These are phyloP conservation scores for Alternaria brassicicola DNA, from an alignment of 2,329 filamentous ascomycete species.

Conservation along the genomic window DNA sequence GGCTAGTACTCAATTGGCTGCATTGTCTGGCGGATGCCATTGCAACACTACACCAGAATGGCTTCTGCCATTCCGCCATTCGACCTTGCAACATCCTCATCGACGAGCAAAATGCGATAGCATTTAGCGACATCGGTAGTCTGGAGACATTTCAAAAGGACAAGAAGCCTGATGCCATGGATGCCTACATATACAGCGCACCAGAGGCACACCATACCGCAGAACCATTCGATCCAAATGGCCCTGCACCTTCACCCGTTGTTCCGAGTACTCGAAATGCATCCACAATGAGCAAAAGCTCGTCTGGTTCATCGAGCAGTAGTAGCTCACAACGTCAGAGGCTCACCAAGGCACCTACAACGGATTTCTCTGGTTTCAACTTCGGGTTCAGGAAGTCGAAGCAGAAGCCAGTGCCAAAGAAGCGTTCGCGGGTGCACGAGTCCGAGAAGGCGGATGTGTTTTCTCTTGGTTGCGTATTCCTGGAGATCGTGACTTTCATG, in stretches of 20 bases:
- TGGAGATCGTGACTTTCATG: constrained; percentile 73
- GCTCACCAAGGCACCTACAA: constrained; percentile 42
- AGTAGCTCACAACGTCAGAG: constrained; percentile 43
- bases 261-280: constrained; percentile 31
- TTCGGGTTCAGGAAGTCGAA: constrained; percentile 45
- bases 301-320: constrained; percentile 42
- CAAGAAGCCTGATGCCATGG: constrained; percentile 66
- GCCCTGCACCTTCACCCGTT: constrained; percentile 18
- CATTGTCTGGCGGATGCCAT: constrained; percentile 73
- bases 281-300: constrained; percentile 46
- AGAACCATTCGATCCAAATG: constrained; percentile 22
- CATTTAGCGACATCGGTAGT: constrained; percentile 66
- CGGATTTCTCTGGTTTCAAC: constrained; percentile 46
- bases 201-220: constrained; percentile 61
- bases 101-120: constrained; percentile 68
- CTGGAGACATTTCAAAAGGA: constrained; percentile 58
- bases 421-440: constrained; percentile 39
- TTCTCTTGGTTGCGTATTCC: constrained; percentile 73
- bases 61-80: constrained; percentile 70
- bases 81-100: constrained; percentile 74
- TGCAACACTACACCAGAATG: constrained; percentile 69
- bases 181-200: constrained; percentile 74
- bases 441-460: constrained; percentile 68
- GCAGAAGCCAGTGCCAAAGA: constrained; percentile 36
- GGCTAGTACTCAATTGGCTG: constrained; percentile 73